Evolutionary conservation across 352 stramenopile genomes (phyloP), one percentile per base, ranked within the genome.

Genomic region (Globisporangium splendens): DNA sequence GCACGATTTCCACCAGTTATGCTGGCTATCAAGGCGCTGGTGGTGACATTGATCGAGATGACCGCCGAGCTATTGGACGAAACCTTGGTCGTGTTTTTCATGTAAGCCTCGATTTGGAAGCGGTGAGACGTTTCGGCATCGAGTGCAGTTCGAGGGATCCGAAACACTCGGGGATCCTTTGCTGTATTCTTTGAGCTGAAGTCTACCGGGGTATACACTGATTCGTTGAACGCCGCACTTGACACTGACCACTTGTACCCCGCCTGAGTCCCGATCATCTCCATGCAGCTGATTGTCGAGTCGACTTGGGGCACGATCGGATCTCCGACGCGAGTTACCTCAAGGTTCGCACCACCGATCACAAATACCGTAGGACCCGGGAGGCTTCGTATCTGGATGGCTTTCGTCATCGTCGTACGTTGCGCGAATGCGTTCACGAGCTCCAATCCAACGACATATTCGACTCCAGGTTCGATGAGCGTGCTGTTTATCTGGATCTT

Each of bases 381-480:
- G 14, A 75, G 49, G 44, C 54, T 80, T 2, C 69, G 63, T 0
- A 89, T 46, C n/a, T 58, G 51, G 3, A 91, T 56, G 8, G 12
- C 43, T 31, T 87, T 81, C 0, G 55, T 50, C 3, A 62, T 48
- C 0, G 61, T 39, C 0, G 62, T 44, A 1, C 64, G 61, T 49
- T 89, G 74, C 12, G 47, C 62, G 18, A 91, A 91, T 11, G 75
- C 77, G 39, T 93, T 93, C 11, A 59, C 67, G 8, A 93, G 70
- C 14, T 70, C 70, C 18, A 91, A 50, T 0, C 78, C 80, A 6
- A 91, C 51, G 1, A 74, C 51, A 54, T 89, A 89, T 2, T 39
- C 60, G 17, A 62, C 61, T 1, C 74, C 67, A 1, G 69, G 38
- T 46, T 79, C 65, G 0, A 93, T 24, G 0, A 73, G 49, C 0